Percentiles rank a stretch among this genome's conserved stretches.
phyloP scores from a whole-genome alignment of 768 basidiomycete species.

The Termitomyces sp. region DNA sequence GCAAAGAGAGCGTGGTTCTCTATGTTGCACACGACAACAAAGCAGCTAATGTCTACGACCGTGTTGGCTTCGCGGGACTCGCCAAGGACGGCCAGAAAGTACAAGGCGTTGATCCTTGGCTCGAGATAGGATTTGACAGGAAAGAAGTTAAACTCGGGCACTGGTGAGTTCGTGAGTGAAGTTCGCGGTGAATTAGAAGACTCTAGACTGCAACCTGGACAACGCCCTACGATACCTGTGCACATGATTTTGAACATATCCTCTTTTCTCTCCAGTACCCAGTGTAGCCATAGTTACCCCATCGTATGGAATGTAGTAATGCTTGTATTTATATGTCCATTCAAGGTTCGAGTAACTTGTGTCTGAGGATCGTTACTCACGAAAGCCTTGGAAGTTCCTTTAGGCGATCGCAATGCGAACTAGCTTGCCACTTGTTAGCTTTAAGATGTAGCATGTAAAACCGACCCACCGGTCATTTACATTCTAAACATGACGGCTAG shows the following conservation, averaged over 20 bases:
- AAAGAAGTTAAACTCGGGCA: slow-evolving; percentile 52
- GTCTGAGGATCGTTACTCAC: background rate
- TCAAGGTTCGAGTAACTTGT: background rate
- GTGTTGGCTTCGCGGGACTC: slow-evolving; percentile 67
- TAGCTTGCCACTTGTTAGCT: slow-evolving; percentile 2
- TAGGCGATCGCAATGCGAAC: background rate
- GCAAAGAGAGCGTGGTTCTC: slow-evolving; percentile 53
- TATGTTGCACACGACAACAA: slow-evolving; percentile 62
- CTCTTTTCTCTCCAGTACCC: background rate
- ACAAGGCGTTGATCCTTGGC: slow-evolving; percentile 49
- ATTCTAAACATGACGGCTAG: slow-evolving; percentile 12
- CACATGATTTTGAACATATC: background rate
- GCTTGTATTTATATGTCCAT: background rate
- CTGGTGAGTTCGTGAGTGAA: slow-evolving; percentile 45
- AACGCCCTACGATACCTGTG: no score
- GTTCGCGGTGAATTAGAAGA: background rate
- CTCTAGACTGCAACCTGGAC: background rate
- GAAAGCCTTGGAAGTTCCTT: background rate
- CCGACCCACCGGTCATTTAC: background rate
- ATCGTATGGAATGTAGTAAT: background rate
- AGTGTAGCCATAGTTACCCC: background rate
- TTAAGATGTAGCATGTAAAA: background rate
- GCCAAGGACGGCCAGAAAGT: slow-evolving; percentile 26
- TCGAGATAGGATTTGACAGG: slow-evolving; percentile 64
- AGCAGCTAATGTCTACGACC: slow-evolving; percentile 59